These are phyloP conservation scores for Auriscalpium vulgare DNA, from an alignment of 768 basidiomycete species.

Conservation along the genomic window DNA sequence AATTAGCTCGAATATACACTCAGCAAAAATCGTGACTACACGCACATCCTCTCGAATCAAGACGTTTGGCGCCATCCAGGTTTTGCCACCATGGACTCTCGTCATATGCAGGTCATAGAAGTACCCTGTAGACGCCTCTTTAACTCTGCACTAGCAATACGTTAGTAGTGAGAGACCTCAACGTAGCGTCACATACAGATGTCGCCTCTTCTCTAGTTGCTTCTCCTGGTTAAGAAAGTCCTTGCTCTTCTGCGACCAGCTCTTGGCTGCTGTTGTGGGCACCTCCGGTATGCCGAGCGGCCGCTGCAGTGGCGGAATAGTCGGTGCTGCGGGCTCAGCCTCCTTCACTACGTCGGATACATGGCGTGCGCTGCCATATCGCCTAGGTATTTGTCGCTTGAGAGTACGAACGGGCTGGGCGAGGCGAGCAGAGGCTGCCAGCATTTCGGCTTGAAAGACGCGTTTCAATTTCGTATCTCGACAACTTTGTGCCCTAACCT, in stretches of 20 bases:
- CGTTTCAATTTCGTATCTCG: neutral
- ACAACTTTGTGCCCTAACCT: conserved; percentile 1
- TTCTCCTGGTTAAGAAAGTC: conserved; percentile 69
- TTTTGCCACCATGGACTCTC: conserved; percentile 80
- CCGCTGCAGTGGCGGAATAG: conserved; percentile 36
- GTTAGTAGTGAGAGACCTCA: conserved; percentile 18
- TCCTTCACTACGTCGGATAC: neutral
- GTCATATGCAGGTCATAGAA: conserved; percentile 83
- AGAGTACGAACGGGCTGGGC: no score
- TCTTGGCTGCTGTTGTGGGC: conserved; percentile 36
- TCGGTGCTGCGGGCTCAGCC: conserved; percentile 1
- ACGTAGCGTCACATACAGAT: conserved; percentile 31
- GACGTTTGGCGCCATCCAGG: conserved; percentile 86
- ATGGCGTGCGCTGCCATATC: neutral
- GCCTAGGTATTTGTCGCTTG: neutral
- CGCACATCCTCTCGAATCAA: conserved; percentile 87
- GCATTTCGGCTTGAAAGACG: neutral
- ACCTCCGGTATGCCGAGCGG: conserved; percentile 72
- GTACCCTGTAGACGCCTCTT: conserved; percentile 72
- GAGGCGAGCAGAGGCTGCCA: neutral
- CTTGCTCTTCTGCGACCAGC: conserved; percentile 45
- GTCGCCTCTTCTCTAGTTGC: conserved; percentile 61
- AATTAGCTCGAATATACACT: neutral
- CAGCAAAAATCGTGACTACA: conserved; percentile 7
- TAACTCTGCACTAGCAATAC: conserved; percentile 36